A percentile compares a stretch with the other conserved stretches of the same genome.
These are phyloP conservation scores for Peronospora farinosa DNA, from an alignment of 352 stramenopile genomes.

Conservation along the genomic window DNA sequence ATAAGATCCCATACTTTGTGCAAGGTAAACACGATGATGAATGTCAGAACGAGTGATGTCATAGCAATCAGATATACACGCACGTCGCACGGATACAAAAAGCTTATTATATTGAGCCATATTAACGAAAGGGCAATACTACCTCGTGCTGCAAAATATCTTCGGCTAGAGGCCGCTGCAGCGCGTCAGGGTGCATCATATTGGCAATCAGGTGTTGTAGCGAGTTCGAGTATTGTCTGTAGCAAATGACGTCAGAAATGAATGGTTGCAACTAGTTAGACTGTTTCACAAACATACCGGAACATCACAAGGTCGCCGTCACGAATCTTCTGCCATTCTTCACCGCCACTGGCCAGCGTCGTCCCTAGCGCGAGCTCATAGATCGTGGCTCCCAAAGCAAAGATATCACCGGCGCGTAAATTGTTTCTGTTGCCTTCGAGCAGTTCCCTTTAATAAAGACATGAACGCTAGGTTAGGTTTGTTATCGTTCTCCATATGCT, in stretches of 20 bases:
- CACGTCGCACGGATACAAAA: conserved; percentile 2
- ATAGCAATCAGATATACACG: conserved; percentile 11
- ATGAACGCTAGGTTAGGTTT: background rate
- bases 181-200: conserved; percentile 85
- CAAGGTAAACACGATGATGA: conserved; percentile 20
- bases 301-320: conserved; percentile 80
- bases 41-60: conserved; percentile 15
- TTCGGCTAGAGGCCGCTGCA: conserved; percentile 69
- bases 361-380: conserved; percentile 73
- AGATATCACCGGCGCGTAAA: conserved; percentile 72
- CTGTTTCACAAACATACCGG: conserved; percentile 28
- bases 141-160: conserved; percentile 84
- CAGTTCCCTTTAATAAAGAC: conserved; percentile 41
- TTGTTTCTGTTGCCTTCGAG: conserved; percentile 76
- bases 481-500: background rate
- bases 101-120: conserved; percentile 12
- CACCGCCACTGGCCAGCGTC: conserved; percentile 58
- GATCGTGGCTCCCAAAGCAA: conserved; percentile 78
- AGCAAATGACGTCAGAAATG: conserved; percentile 11
- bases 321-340: conserved; percentile 85
- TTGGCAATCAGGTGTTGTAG: conserved; percentile 79
- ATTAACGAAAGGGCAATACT: conserved; percentile 54
- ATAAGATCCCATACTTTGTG: conserved; percentile 15
- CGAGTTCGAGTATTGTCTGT: conserved; percentile 82
- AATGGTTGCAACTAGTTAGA: conserved; percentile 4